Evolutionary conservation across 768 basidiomycete genomes (phyloP), one percentile per base, ranked within the genome.

Genomic region (Auricularia sp.): DNA sequence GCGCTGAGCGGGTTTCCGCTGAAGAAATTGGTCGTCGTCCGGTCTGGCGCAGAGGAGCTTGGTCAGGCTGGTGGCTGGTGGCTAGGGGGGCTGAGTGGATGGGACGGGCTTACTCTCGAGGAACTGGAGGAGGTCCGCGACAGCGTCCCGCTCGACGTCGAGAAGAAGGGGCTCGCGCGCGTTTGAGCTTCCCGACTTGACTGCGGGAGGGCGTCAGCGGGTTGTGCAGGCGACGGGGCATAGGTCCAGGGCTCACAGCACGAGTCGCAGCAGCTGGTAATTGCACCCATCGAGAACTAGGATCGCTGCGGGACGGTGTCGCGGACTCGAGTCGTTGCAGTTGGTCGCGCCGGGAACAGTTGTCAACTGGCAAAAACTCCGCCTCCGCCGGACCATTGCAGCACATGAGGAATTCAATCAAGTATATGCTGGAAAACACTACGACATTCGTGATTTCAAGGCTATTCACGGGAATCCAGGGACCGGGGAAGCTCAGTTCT

Each of bases 11-110:
- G 96, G 18, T 88, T 86, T 64, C 96, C 97, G 62, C 85, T 82
- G 80, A 98, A 99, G 84, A 99, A 99, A 79, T 99, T 98, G 77
- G 97, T 98, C 7, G 93, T 94, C 2, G 91, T 89, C 70, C 97
- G 92, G 83, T 99, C 96, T 96, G 74, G n/a, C 34, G 54, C 63
- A 63, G 42, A 61, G 59, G 54, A 11, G 36, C 18, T 29, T 39
- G 65, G 4, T 10, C 14, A 37, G 18, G 21, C 37, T 35, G 62
- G 24, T 24, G 47, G 6, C 36, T 54, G 44, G 36, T 6, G 59
- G 29, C 29, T 29, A 0, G 29, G 29, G 29, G 29, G 0, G 29
- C 29, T 44, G 36, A 13, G 3, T 42, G 13, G 1, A 14, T 8
- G 39, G 39, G 8, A 42, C 33, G 45, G 63, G 77, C 90, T 69